Evolutionary conservation across 139 green algal species (phyloP).

Genomic region (Nannochloris sp.): DNA sequence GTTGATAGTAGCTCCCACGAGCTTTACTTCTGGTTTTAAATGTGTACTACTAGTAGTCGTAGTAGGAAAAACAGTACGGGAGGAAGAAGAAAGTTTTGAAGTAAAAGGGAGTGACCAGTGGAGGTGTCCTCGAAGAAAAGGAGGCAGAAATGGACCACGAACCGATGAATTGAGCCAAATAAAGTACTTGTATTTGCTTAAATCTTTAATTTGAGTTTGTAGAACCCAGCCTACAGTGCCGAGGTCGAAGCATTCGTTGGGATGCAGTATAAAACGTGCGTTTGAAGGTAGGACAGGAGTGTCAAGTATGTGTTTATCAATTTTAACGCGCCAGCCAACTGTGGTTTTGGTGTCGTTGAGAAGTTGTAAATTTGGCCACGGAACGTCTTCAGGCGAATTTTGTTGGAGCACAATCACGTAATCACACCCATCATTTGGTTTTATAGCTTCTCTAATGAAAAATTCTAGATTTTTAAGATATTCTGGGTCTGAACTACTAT

Average conservation of each 20-base stretch:
- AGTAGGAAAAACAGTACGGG: too few relatives aligned
- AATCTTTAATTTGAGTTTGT: constrained; percentile 22
- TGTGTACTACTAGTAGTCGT: too few relatives aligned
- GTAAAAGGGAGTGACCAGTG: constrained; percentile 37
- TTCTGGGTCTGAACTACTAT: constrained; percentile 60
- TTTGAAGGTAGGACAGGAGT: constrained; percentile 46
- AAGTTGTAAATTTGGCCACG: too few relatives aligned
- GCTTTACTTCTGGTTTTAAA: constrained; percentile 34
- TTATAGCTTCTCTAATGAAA: constrained; percentile 58
- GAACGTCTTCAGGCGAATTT: background rate
- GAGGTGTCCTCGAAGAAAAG: constrained; percentile 27
- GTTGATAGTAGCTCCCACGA: constrained; percentile 45
- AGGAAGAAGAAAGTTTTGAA: too few relatives aligned
- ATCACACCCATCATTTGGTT: constrained; percentile 43
- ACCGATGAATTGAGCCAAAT: constrained; percentile 46
- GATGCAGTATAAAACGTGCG: constrained; percentile 52
- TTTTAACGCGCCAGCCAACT: too few relatives aligned
- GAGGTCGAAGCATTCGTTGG: constrained; percentile 76
- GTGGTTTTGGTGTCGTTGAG: too few relatives aligned
- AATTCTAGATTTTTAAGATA: constrained; percentile 62
- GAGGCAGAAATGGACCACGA: constrained; percentile 40
- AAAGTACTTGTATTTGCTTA: constrained; percentile 29
- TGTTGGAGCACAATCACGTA: constrained; percentile 67
- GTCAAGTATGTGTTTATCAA: too few relatives aligned
- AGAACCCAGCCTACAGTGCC: constrained; percentile 73